A percentile compares a stretch with the other conserved stretches of the same genome.
These are phyloP conservation scores for Rhizophagus sp. DNA, from an alignment of 192 early-diverging fungal species.

Conservation along the genomic window DNA sequence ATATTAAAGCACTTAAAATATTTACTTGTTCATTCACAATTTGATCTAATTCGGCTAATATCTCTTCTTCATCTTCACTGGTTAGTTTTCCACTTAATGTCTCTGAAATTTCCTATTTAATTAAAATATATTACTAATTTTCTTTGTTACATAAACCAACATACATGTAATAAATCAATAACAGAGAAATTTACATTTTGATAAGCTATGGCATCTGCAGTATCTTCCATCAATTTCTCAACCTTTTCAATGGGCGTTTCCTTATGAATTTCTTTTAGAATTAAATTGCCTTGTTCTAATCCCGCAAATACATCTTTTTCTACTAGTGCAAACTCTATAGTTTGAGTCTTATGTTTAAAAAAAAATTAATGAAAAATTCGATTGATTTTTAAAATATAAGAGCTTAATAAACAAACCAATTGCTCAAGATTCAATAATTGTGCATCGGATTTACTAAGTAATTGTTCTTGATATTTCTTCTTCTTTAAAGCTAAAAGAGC, in stretches of 20 bases:
- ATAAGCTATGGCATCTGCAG: constrained; percentile 92
- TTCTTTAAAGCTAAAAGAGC: constrained; percentile 91
- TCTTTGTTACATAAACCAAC: neutral
- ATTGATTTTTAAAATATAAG: neutral
- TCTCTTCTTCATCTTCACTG: constrained; percentile 84
- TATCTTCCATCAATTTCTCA: constrained; percentile 93
- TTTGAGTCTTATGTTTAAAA: constrained; percentile 51
- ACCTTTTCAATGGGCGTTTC: constrained; percentile 91
- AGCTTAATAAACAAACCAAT: constrained; percentile 52
- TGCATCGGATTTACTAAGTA: constrained; percentile 79
- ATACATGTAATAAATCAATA: constrained; percentile 3
- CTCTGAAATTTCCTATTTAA: constrained; percentile 75
- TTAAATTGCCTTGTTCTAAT: constrained; percentile 80
- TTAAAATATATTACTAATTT: neutral
- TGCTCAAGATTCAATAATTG: constrained; percentile 92
- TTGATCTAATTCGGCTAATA: constrained; percentile 74
- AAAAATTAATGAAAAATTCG: constrained; percentile 2
- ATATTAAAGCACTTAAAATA: neutral
- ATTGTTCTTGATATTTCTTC: constrained; percentile 94
- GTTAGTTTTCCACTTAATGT: constrained; percentile 74
- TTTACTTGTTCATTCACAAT: constrained; percentile 21
- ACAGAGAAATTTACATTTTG: constrained; percentile 67
- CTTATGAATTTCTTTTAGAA: constrained; percentile 81
- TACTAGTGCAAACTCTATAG: constrained; percentile 91
- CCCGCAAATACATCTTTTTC: constrained; percentile 89